Percentiles rank a stretch among this genome's conserved stretches.
Conservation (phyloP, 345 rosid genomes). For the Dipteronia dyeriana region DNA sequence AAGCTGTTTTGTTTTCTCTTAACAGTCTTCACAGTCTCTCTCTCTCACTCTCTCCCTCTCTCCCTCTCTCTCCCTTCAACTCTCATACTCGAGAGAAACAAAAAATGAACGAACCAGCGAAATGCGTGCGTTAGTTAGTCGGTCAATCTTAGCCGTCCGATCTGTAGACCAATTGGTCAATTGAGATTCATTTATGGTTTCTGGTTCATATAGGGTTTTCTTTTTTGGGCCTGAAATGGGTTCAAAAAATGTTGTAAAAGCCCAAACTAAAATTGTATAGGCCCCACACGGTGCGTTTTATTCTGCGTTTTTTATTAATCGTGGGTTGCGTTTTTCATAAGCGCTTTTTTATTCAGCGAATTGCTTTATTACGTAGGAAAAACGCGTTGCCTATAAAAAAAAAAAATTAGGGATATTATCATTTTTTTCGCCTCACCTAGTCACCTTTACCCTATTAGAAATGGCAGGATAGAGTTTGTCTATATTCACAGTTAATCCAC, state of each 20-base stretch:
- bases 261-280: background rate
- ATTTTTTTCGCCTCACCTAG: too few species aligned
- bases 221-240: background rate
- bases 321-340: too few species aligned
- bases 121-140: background rate
- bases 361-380: too few species aligned
- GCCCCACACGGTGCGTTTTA: too few species aligned
- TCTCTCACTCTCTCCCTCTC: background rate
- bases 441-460: too few species aligned
- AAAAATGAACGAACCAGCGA: background rate
- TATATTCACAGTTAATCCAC: too few species aligned
- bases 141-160: conserved; percentile 4
- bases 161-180: conserved; percentile 6
- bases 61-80: background rate
- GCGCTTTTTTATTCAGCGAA: too few species aligned
- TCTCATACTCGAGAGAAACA: background rate
- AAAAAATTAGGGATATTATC: too few species aligned
- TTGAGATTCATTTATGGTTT: background rate
- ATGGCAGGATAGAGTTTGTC: too few species aligned
- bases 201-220: background rate
- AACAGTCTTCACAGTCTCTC: background rate
- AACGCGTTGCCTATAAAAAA: too few species aligned
- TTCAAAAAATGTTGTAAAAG: background rate
- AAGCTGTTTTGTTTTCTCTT: background rate
- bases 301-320: too few species aligned